A percentile compares a stretch with the other conserved stretches of the same genome.
Conservation (phyloP, 2,329 filamentous ascomycete species). For the Verticillium zaregamsianum region DNA sequence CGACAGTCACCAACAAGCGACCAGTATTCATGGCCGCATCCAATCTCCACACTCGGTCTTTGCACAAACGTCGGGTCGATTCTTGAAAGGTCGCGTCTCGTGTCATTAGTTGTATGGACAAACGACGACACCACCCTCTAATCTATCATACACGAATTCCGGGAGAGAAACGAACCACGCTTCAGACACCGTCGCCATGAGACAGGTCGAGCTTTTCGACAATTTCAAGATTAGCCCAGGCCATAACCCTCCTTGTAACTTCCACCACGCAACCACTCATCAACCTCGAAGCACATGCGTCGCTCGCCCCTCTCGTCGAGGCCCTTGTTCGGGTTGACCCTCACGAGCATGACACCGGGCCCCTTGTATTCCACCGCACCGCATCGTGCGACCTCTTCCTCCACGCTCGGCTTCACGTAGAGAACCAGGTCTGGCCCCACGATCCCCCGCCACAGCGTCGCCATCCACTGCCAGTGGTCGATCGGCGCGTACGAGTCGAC, state of each 20-base stretch:
- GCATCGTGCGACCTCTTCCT: constrained; percentile 28
- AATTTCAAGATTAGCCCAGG: neutral
- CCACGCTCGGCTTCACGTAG: constrained; percentile 47
- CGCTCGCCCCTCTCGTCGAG: constrained; percentile 68
- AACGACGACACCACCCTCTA: neutral
- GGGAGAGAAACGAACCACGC: neutral
- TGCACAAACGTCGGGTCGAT: neutral
- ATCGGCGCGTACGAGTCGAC: constrained; percentile 71
- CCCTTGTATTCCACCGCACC: constrained; percentile 56
- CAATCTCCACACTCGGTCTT: too few species aligned
- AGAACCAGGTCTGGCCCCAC: constrained; percentile 77
- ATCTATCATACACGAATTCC: neutral
- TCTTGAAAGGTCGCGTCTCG: neutral
- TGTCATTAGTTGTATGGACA: neutral
- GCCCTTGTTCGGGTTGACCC: constrained; percentile 35
- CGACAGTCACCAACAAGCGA: too few species aligned
- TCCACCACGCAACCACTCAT: constrained; percentile 66
- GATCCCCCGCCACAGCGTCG: constrained; percentile 85
- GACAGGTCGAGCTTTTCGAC: too few species aligned
- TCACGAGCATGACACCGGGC: constrained; percentile 50
- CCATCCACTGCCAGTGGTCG: constrained; percentile 99
- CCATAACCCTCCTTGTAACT: constrained; percentile 30
- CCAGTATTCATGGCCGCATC: too few species aligned
- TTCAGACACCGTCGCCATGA: neutral
- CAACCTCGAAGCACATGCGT: constrained; percentile 79